Evolutionary conservation across 176 grass and related monocot genomes (phyloP).

Genomic region (Pontederia paniculata): DNA sequence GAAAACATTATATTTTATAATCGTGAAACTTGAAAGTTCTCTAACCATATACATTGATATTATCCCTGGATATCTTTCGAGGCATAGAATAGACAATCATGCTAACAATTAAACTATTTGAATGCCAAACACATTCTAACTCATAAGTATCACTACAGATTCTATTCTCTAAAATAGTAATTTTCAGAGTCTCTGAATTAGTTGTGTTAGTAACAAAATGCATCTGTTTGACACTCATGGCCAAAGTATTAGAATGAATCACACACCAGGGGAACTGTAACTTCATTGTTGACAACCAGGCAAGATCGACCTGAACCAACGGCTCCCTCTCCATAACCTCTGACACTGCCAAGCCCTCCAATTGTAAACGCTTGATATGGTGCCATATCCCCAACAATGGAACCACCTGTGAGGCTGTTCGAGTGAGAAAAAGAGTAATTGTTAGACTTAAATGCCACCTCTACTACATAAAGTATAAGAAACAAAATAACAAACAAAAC

Average conservation of each 20-base stretch:
- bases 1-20: too few relatives aligned
- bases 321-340: conserved; percentile 91
- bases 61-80: too few relatives aligned
- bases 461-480: conserved; percentile 13
- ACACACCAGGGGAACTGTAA: conserved; percentile 82
- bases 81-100: too few relatives aligned
- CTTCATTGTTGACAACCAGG: conserved; percentile 76
- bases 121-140: too few relatives aligned
- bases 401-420: conserved; percentile 79
- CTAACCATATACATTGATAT: too few relatives aligned
- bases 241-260: background rate
- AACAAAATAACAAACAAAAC: background rate
- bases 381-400: conserved; percentile 97
- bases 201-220: background rate
- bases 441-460: conserved; percentile 1
- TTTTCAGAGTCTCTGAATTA: conserved; percentile 6
- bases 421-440: conserved; percentile 23
- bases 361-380: conserved; percentile 96
- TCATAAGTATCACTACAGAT: too few relatives aligned
- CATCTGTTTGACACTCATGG: background rate
- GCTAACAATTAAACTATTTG: too few relatives aligned
- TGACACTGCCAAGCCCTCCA: conserved; percentile 80
- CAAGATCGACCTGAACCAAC: conserved; percentile 84
- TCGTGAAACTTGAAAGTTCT: too few relatives aligned
- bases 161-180: background rate